These are phyloP conservation scores for Neoboletus brunneissimus DNA, from an alignment of 768 basidiomycete genomes.

Conservation along the genomic window DNA sequence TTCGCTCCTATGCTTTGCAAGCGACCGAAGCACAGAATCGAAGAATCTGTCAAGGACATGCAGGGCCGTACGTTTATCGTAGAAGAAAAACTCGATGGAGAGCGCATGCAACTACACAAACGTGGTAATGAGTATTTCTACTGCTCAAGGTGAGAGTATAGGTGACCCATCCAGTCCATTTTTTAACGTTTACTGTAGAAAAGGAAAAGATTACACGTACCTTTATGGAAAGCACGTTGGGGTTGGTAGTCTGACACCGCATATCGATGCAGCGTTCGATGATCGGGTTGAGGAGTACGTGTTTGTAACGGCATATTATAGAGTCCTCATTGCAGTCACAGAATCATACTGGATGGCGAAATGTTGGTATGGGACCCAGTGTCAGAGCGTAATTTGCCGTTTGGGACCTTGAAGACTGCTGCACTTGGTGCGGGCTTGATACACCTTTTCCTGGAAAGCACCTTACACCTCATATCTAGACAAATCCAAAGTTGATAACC, in stretches of 20 bases:
- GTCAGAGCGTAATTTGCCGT: constrained; percentile 83
- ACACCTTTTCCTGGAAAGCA: background rate
- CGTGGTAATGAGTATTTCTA: constrained; percentile 89
- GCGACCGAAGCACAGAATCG: constrained; percentile 75
- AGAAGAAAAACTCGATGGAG: constrained; percentile 97
- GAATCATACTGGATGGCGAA: constrained; percentile 94
- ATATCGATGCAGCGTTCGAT: constrained; percentile 75
- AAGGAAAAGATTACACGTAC: constrained; percentile 88
- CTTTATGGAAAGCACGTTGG: constrained; percentile 86
- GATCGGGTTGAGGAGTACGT: constrained; percentile 76
- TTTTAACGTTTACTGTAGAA: constrained; percentile 45
- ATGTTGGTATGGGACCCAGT: constrained; percentile 98
- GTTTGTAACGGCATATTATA: background rate
- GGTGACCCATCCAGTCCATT: background rate
- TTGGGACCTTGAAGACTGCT: constrained; percentile 91
- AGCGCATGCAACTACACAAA: constrained; percentile 94
- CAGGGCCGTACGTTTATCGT: constrained; percentile 76
- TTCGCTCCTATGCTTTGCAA: constrained; percentile 97
- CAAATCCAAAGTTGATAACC: constrained; percentile 63
- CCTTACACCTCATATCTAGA: constrained; percentile 40
- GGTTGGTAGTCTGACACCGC: constrained; percentile 84
- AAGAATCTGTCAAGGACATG: constrained; percentile 85
- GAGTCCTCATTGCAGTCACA: constrained; percentile 31
- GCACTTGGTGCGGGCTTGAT: constrained; percentile 61
- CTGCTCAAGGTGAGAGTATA: constrained; percentile 67